These are phyloP conservation scores for Colletotrichum coccodes DNA, from an alignment of 2,329 filamentous ascomycete genomes.

Conservation along the genomic window DNA sequence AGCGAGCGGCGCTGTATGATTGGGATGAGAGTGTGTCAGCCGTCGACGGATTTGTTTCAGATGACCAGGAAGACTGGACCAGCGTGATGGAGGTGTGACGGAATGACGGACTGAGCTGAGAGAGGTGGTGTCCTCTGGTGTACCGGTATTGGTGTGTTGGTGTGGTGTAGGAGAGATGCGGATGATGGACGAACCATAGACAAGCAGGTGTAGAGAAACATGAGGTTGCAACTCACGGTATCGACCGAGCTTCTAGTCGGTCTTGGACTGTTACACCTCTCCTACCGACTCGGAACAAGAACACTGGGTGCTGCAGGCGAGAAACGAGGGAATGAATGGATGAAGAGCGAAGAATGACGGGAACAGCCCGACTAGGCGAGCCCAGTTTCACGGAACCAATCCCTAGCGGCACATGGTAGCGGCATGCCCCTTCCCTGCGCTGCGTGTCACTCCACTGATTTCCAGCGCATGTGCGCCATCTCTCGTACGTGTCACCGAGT, in stretches of 20 bases:
- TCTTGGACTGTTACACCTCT: neutral
- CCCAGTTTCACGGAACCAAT: neutral
- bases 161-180: neutral
- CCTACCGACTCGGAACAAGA: neutral
- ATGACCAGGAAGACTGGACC: constrained; percentile 27
- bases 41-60: constrained; percentile 31
- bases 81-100: constrained; percentile 19
- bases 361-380: neutral
- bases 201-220: neutral
- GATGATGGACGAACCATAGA: neutral
- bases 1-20: constrained; percentile 12
- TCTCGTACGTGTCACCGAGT: too few relatives aligned
- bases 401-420: neutral
- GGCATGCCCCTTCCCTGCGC: neutral
- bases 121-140: neutral
- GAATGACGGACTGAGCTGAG: neutral
- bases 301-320: neutral
- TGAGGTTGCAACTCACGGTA: neutral
- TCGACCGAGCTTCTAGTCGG: neutral
- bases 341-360: neutral
- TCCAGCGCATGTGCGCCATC: constrained; percentile 1
- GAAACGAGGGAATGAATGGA: neutral
- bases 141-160: neutral
- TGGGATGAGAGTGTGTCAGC: constrained; percentile 26
- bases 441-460: constrained; percentile 6